A percentile compares a stretch with the other conserved stretches of the same genome.
These are phyloP conservation scores for Aspergillus intermedius DNA, from an alignment of 2,329 filamentous ascomycete species.

Conservation along the genomic window DNA sequence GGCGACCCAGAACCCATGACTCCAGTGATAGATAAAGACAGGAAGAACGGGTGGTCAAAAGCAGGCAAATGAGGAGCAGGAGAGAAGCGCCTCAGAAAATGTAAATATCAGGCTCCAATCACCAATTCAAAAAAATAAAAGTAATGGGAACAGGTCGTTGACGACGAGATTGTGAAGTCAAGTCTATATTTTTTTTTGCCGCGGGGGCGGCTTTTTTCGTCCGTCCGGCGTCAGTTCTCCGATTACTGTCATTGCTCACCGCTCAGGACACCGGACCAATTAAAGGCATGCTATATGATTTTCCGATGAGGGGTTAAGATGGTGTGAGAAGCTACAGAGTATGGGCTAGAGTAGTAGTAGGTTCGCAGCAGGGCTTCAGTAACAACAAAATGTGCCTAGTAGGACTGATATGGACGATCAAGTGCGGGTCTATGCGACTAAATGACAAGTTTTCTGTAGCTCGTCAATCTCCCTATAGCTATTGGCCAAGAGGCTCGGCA, in stretches of 20 bases:
- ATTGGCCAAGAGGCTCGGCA: too few relatives aligned
- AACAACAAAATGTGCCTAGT: too few relatives aligned
- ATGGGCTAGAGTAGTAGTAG: too few relatives aligned
- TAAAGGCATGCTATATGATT: neutral
- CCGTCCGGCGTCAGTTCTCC: neutral
- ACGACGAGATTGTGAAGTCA: neutral
- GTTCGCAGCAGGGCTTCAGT: too few relatives aligned
- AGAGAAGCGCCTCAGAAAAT: neutral
- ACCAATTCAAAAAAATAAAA: neutral
- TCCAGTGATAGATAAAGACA: neutral
- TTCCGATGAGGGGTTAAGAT: neutral
- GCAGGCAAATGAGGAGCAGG: neutral
- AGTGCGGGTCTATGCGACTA: neutral
- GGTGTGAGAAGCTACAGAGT: too few relatives aligned
- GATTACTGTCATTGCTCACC: neutral
- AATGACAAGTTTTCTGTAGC: too few relatives aligned
- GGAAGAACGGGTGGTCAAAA: neutral
- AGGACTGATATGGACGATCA: neutral
- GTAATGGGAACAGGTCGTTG: neutral
- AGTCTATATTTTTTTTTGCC: neutral
- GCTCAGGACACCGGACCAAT: neutral
- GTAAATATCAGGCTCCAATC: neutral
- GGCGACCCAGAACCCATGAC: slow-evolving; percentile 42
- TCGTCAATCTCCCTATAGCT: too few relatives aligned
- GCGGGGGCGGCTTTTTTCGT: neutral